These are phyloP conservation scores for Rhododendron williamsianum DNA, from an alignment of 148 eudicot genomes.

Conservation along the genomic window DNA sequence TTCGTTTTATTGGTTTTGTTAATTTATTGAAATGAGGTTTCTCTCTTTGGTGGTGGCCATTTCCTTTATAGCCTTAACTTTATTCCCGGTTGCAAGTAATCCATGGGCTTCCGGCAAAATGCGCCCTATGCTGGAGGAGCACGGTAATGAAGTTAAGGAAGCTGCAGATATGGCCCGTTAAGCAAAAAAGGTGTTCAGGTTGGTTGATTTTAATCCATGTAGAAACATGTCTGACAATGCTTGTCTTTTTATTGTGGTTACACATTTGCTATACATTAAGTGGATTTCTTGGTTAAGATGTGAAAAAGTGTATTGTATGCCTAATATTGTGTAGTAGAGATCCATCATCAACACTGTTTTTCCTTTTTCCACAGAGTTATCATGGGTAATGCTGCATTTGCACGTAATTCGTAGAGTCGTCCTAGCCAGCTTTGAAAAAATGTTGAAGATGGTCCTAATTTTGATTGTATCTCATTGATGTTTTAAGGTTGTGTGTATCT, in stretches of 20 bases:
- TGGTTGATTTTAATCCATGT: not conserved
- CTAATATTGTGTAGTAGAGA: not conserved
- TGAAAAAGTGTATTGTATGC: not conserved
- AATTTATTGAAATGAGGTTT: not conserved
- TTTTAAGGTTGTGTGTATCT: not conserved
- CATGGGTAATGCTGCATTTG: not conserved
- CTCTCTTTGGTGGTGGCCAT: not conserved
- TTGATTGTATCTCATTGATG: not conserved
- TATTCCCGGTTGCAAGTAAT: slow-evolving; percentile 25
- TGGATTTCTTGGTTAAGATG: not conserved
- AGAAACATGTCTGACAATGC: not conserved
- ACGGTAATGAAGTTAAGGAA: slow-evolving; percentile 16
- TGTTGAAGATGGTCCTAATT: not conserved
- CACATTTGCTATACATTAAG: not conserved
- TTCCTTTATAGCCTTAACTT: slow-evolving; percentile 8
- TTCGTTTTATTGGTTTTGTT: not conserved
- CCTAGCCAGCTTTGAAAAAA: not conserved
- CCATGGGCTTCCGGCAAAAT: slow-evolving; percentile 24
- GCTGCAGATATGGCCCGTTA: slow-evolving; percentile 19
- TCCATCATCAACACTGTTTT: not conserved
- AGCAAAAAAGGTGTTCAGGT: slow-evolving; percentile 12
- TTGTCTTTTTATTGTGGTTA: not conserved
- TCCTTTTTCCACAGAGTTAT: not conserved
- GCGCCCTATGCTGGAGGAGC: slow-evolving; percentile 28
- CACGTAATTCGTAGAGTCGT: not conserved